Evolutionary conservation across 108 stramenopile species (phyloP).

Genomic region (Chaetoceros muelleri): DNA sequence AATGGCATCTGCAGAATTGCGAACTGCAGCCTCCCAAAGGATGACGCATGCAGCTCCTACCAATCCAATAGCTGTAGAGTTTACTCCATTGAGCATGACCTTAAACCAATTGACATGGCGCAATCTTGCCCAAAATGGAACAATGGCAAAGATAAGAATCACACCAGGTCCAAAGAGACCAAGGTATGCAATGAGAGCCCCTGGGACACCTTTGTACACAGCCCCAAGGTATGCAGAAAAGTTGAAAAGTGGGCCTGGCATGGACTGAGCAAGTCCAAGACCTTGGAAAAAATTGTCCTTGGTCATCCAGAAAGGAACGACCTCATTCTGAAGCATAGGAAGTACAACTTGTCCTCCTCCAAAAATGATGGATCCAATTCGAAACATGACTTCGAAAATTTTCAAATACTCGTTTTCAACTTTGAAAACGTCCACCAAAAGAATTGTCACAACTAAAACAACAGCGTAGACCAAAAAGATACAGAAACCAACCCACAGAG

Average conservation of each 20-base stretch:
- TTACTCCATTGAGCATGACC: conserved; percentile 67
- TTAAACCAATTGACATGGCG: conserved; percentile 73
- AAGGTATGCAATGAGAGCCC: conserved; percentile 70
- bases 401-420: conserved; percentile 55
- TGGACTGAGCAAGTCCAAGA: conserved; percentile 65
- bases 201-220: conserved; percentile 70
- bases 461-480: conserved; percentile 56
- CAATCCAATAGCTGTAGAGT: conserved; percentile 79
- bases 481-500: conserved; percentile 44
- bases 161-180: conserved; percentile 88
- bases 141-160: conserved; percentile 83
- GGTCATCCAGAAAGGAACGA: conserved; percentile 84
- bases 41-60: conserved; percentile 79
- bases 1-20: conserved; percentile 62
- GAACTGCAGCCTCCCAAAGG: conserved; percentile 61
- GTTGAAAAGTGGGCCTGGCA: conserved; percentile 82
- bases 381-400: conserved; percentile 84
- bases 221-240: conserved; percentile 87
- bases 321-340: conserved; percentile 87
- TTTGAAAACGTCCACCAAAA: conserved; percentile 27
- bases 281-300: conserved; percentile 65
- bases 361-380: conserved; percentile 85
- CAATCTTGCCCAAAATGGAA: conserved; percentile 86
- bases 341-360: conserved; percentile 91
- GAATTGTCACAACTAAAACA: conserved; percentile 38